These are phyloP conservation scores for Eutrema japonicum DNA, from an alignment of 345 rosid species.

Conservation along the genomic window DNA sequence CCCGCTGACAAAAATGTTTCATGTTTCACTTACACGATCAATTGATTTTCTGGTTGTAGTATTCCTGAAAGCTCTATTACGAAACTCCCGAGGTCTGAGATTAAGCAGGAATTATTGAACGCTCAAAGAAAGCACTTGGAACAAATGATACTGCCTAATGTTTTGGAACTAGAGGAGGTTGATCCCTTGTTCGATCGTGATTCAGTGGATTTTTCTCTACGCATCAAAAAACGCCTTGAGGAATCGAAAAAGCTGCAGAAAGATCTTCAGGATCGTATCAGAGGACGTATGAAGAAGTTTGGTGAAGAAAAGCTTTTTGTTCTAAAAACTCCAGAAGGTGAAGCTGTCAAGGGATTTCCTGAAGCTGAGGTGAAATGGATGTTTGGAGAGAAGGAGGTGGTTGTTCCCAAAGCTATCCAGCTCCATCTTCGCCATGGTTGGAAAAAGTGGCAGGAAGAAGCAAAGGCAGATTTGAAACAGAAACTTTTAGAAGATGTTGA, in stretches of 20 bases:
- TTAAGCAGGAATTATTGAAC: constrained; percentile 66
- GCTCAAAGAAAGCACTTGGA: constrained; percentile 82
- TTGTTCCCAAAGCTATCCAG: constrained; percentile 82
- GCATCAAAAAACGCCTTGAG: constrained; percentile 63
- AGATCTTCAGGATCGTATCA: constrained; percentile 62
- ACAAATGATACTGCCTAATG: constrained; percentile 68
- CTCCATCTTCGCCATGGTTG: constrained; percentile 85
- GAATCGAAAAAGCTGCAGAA: constrained; percentile 80
- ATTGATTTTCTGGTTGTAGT: constrained; percentile 55
- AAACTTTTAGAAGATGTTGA: constrained; percentile 73
- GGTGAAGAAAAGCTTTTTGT: constrained; percentile 76
- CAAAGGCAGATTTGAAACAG: constrained; percentile 76
- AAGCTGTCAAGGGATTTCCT: constrained; percentile 87
- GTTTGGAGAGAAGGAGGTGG: constrained; percentile 86
- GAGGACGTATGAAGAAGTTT: constrained; percentile 71
- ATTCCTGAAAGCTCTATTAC: constrained; percentile 46
- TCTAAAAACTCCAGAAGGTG: constrained; percentile 68
- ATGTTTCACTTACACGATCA: constrained; percentile 30
- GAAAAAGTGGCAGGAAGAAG: constrained; percentile 96
- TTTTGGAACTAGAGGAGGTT: constrained; percentile 70
- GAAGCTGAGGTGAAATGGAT: constrained; percentile 90
- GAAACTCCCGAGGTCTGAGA: constrained; percentile 70
- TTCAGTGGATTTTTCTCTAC: constrained; percentile 62
- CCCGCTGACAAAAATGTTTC: constrained; percentile 4
- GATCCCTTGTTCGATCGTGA: constrained; percentile 65